phyloP scores from a whole-genome alignment of 805 yeast species.

The Lipomyces mesembrius region DNA sequence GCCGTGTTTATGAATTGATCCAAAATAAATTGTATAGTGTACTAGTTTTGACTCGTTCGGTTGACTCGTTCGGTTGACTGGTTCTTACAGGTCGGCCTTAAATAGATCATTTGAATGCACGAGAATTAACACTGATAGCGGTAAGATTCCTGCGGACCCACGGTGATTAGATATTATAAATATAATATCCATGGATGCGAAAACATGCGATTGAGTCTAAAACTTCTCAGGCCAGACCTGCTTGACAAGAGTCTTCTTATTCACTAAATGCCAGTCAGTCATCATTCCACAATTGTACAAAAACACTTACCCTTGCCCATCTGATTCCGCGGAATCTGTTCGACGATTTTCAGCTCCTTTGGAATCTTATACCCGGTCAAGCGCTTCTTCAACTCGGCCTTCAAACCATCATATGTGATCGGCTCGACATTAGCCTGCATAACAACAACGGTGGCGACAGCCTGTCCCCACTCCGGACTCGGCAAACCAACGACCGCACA shows the following conservation, averaged over 20 bases:
- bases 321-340: constrained; percentile 45
- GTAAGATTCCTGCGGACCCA: no score
- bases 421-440: constrained; percentile 33
- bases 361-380: constrained; percentile 46
- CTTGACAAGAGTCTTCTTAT: constrained; percentile 44
- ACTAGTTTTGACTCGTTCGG: no score
- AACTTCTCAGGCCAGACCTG: constrained; percentile 38
- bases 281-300: not conserved
- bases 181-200: no score
- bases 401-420: constrained; percentile 36
- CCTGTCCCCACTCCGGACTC: constrained; percentile 45
- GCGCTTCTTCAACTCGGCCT: constrained; percentile 38
- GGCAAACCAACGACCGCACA: constrained; percentile 46
- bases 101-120: no score
- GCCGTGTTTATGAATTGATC: no score
- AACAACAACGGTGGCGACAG: constrained; percentile 43
- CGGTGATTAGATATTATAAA: no score
- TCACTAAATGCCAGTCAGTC: constrained; percentile 28
- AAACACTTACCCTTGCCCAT: constrained; percentile 44
- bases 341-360: constrained; percentile 42
- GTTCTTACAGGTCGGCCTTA: no score
- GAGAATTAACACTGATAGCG: no score
- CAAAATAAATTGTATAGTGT: no score
- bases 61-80: no score
- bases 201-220: not conserved